These are phyloP conservation scores for Fraxinus sp. DNA, from an alignment of 305 asterid genomes.

Conservation along the genomic window DNA sequence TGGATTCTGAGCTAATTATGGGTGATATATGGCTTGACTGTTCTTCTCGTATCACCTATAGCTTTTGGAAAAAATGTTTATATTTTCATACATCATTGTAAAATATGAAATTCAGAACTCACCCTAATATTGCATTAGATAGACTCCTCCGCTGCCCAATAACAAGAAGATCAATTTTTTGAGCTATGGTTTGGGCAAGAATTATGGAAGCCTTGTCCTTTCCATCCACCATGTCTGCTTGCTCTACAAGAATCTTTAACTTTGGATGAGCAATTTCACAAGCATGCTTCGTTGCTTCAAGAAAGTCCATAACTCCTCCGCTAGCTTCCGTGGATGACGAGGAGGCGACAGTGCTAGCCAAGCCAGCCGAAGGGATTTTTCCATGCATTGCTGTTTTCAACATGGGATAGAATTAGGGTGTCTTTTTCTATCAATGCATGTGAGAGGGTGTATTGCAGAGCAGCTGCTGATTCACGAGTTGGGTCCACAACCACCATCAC, in stretches of 20 bases:
- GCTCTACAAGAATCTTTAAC: conserved; percentile 42
- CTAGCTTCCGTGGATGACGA: conserved; percentile 12
- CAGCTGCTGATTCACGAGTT: conserved; percentile 62
- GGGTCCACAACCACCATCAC: conserved; percentile 79
- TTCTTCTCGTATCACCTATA: not conserved
- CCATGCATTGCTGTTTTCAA: conserved; percentile 54
- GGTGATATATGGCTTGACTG: not conserved
- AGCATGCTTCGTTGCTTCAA: conserved; percentile 56
- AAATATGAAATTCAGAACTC: conserved; percentile 11
- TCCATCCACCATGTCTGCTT: conserved; percentile 45
- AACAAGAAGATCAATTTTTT: conserved; percentile 53
- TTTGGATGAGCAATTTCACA: conserved; percentile 43
- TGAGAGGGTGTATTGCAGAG: conserved; percentile 62
- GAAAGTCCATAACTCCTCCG: conserved; percentile 38
- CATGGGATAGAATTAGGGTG: conserved; percentile 47
- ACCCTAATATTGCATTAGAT: conserved; percentile 63
- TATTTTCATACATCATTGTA: not conserved
- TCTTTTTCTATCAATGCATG: conserved; percentile 60
- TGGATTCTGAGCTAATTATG: not conserved
- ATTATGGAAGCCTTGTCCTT: conserved; percentile 64
- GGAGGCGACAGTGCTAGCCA: conserved; percentile 7
- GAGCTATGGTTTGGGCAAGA: conserved; percentile 40
- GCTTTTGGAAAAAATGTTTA: not conserved
- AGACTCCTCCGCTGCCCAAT: conserved; percentile 58
- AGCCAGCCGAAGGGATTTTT: conserved; percentile 38